Conservation (phyloP, 306 rosid species). For the Casuarina cunninghamiana region DNA sequence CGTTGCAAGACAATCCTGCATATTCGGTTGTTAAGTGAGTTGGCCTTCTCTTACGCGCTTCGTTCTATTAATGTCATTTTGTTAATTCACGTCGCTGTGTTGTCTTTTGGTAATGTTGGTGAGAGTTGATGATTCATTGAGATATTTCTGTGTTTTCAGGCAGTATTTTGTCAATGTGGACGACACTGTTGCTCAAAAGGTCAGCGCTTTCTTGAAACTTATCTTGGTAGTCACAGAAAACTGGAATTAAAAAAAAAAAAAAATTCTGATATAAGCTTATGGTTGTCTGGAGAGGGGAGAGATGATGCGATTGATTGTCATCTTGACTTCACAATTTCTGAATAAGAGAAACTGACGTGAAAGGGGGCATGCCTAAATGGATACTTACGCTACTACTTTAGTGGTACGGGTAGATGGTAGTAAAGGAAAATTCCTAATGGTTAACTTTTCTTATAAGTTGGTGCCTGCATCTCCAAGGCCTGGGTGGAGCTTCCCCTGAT, state of each 20-base stretch:
- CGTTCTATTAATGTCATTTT: not conserved
- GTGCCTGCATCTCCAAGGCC: constrained; percentile 20
- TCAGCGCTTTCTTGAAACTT: constrained; percentile 22
- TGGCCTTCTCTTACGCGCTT: not conserved
- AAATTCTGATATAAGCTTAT: not conserved
- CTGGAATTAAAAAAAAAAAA: not conserved
- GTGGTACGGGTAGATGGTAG: constrained; percentile 6
- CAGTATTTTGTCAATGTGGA: constrained; percentile 91
- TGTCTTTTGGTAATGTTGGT: not conserved
- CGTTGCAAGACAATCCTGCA: constrained; percentile 88
- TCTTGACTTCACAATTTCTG: constrained; percentile 13
- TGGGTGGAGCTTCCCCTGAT: constrained; percentile 17
- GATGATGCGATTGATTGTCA: not conserved
- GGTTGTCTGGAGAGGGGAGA: not conserved
- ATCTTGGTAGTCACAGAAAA: not conserved
- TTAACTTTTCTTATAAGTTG: constrained; percentile 12
- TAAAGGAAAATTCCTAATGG: not conserved
- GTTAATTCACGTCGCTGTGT: no score
- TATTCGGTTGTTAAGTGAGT: constrained; percentile 92
- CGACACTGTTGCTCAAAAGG: constrained; percentile 81
- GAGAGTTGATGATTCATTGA: constrained; percentile 6
- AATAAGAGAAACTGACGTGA: constrained; percentile 11
- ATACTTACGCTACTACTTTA: constrained; percentile 5
- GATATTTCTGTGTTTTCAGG: constrained; percentile 46
- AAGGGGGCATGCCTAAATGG: constrained; percentile 12